phyloP scores from a whole-genome alignment of 2,329 filamentous ascomycete species.

The Grosmannia huntii region DNA sequence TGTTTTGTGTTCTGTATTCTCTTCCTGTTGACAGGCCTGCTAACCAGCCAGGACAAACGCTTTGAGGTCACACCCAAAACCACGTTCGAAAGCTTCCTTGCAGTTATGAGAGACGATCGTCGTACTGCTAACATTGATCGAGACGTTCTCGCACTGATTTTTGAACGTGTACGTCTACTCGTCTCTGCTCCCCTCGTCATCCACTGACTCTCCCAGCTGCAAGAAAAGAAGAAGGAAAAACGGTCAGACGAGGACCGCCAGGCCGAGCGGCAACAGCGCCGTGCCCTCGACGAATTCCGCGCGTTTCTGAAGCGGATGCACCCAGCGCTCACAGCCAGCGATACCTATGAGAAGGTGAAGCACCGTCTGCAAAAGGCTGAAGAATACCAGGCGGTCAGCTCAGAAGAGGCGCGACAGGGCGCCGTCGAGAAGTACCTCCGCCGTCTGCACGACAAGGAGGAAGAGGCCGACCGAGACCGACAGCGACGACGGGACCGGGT shows the following conservation, averaged over 20 bases:
- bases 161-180: conserved; percentile 54
- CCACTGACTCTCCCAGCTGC: conserved; percentile 37
- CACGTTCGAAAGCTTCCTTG: conserved; percentile 76
- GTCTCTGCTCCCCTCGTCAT: background rate
- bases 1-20: no score
- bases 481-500: conserved; percentile 28
- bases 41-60: conserved; percentile 56
- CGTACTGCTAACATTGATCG: conserved; percentile 79
- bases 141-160: conserved; percentile 69
- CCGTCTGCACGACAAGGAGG: conserved; percentile 81
- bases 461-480: conserved; percentile 60
- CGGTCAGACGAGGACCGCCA: conserved; percentile 77
- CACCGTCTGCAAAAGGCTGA: conserved; percentile 66
- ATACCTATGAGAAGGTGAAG: conserved; percentile 83
- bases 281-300: conserved; percentile 72
- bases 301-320: conserved; percentile 82
- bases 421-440: conserved; percentile 90
- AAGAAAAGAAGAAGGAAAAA: conserved; percentile 78
- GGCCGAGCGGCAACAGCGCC: conserved; percentile 73
- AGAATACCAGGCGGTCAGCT: conserved; percentile 71
- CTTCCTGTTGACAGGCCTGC: background rate
- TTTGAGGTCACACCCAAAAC: conserved; percentile 84
- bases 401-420: conserved; percentile 68
- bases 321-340: conserved; percentile 61
- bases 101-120: conserved; percentile 70